Evolutionary conservation across 2,329 filamentous ascomycete genomes (phyloP).

Genomic region (Ascochyta rabiei): DNA sequence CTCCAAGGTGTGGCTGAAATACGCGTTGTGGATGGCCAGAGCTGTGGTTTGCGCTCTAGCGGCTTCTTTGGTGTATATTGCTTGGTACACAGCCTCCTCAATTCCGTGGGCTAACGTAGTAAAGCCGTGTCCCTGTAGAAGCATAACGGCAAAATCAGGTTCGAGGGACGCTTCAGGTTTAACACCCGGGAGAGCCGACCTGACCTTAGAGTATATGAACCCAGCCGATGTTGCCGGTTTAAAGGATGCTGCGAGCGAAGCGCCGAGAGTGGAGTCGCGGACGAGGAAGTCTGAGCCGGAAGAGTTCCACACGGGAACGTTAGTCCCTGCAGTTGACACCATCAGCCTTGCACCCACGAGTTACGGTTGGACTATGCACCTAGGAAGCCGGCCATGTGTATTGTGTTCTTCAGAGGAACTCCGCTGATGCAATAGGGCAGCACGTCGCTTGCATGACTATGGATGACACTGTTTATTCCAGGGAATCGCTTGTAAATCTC

Average conservation of each 20-base stretch:
- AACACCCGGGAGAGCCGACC: slow-evolving; percentile 45
- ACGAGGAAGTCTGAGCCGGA: slow-evolving; percentile 46
- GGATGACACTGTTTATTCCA: slow-evolving; percentile 52
- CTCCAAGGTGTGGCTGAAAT: slow-evolving; percentile 46
- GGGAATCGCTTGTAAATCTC: slow-evolving; percentile 55
- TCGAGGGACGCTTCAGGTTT: slow-evolving; percentile 38
- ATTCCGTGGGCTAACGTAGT: slow-evolving; percentile 51
- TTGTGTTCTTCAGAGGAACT: slow-evolving; percentile 46
- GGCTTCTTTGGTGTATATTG: slow-evolving; percentile 50
- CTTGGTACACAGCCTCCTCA: slow-evolving; percentile 54
- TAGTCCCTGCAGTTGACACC: slow-evolving; percentile 28
- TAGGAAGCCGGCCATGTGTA: slow-evolving; percentile 54
- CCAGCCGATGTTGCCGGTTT: slow-evolving; percentile 46
- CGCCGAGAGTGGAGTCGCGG: slow-evolving; percentile 37
- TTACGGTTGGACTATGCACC: slow-evolving; percentile 29
- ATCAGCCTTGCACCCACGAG: background rate
- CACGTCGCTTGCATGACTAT: slow-evolving; percentile 51
- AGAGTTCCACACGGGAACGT: slow-evolving; percentile 46
- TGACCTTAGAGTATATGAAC: slow-evolving; percentile 47
- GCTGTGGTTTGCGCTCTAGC: slow-evolving; percentile 52
- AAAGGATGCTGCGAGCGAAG: slow-evolving; percentile 45
- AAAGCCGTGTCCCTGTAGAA: slow-evolving; percentile 56
- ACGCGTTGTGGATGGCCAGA: slow-evolving; percentile 40
- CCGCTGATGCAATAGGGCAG: slow-evolving; percentile 52
- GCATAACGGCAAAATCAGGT: slow-evolving; percentile 45